A percentile compares a stretch with the other conserved stretches of the same genome.
phyloP scores from a whole-genome alignment of 2,329 filamentous ascomycete species.

The Fusarium subtropicale region DNA sequence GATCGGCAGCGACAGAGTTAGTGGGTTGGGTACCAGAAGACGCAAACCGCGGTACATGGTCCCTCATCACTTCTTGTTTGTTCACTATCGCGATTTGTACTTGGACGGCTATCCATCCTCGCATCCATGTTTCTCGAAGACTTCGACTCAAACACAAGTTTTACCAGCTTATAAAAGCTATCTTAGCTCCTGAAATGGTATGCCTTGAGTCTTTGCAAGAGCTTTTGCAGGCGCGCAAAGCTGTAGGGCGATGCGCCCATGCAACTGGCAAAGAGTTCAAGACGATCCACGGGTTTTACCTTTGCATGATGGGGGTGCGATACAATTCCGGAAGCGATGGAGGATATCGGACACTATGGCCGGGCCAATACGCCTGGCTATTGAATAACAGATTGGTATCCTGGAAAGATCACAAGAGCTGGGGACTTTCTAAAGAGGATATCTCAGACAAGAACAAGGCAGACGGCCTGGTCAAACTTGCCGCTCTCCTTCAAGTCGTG shows the following conservation, averaged over 20 bases:
- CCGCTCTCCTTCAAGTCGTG: conserved; percentile 13
- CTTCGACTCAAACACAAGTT: conserved; percentile 6
- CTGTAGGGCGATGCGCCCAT: neutral
- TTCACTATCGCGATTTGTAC: conserved; percentile 16
- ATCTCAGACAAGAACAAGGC: conserved; percentile 24
- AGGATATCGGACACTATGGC: conserved; percentile 1
- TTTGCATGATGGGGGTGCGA: conserved; percentile 4
- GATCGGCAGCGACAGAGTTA: neutral
- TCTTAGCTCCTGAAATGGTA: conserved; percentile 3
- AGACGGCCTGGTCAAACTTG: conserved; percentile 12
- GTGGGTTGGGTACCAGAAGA: conserved; percentile 6
- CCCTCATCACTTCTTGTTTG: conserved; percentile 6
- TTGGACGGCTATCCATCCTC: conserved; percentile 10
- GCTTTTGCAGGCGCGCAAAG: conserved; percentile 9
- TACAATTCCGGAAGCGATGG: neutral
- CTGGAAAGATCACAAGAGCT: conserved; percentile 1
- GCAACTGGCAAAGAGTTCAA: neutral
- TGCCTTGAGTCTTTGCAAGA: conserved; percentile 7
- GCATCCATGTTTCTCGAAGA: conserved; percentile 6
- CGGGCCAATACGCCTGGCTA: conserved; percentile 8
- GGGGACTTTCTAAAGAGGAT: neutral
- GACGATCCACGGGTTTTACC: conserved; percentile 3
- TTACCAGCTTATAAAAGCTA: neutral
- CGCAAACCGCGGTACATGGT: conserved; percentile 2
- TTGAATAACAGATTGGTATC: conserved; percentile 12